A percentile compares a stretch with the other conserved stretches of the same genome.
phyloP scores from a whole-genome alignment of 2,329 filamentous ascomycete species.

The Stagonosporopsis cucurbitacearum region DNA sequence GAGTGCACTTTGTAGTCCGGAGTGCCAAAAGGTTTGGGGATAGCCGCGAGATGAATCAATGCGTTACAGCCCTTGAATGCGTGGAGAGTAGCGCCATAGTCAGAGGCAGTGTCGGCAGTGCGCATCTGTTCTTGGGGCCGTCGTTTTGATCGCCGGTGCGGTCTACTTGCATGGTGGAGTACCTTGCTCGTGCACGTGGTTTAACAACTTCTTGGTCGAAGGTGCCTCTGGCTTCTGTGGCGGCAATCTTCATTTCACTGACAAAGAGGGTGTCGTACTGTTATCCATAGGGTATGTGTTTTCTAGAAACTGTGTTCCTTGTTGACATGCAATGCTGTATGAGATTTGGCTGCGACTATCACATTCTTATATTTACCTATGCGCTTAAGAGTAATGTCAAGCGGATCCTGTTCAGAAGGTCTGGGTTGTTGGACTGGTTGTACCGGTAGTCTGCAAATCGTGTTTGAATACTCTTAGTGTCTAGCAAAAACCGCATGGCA shows the following conservation, averaged over 20 bases:
- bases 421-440: background rate
- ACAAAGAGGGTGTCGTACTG: background rate
- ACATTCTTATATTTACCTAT: conserved; percentile 10
- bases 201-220: conserved; percentile 28
- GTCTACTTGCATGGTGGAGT: conserved; percentile 47
- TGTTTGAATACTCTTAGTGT: background rate
- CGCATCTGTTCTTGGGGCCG: conserved; percentile 42
- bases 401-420: background rate
- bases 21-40: conserved; percentile 47
- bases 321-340: background rate
- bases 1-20: conserved; percentile 42
- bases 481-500: background rate
- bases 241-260: conserved; percentile 23
- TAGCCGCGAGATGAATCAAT: conserved; percentile 49
- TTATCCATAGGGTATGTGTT: background rate
- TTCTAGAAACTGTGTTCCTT: background rate
- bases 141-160: conserved; percentile 40
- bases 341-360: background rate
- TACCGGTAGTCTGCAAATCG: background rate
- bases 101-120: conserved; percentile 41
- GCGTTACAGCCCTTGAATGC: conserved; percentile 49
- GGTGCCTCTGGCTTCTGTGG: conserved; percentile 22
- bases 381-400: conserved; percentile 2
- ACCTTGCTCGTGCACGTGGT: conserved; percentile 40
- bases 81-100: conserved; percentile 42